Conservation (phyloP, 345 rosid genomes). For the Streptanthus diversifolius region DNA sequence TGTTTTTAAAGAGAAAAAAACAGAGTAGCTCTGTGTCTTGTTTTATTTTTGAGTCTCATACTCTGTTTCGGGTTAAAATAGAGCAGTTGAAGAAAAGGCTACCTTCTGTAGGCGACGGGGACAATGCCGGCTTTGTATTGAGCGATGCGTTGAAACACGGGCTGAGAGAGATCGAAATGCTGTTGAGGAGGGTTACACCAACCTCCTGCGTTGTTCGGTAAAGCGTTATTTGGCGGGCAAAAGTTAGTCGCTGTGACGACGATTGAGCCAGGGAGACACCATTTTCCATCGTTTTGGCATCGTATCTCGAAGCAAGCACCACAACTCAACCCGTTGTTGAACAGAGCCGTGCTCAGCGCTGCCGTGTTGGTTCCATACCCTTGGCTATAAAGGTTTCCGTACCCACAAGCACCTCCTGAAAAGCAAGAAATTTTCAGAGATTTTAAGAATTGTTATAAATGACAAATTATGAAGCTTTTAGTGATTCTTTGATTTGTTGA, state of each 20-base stretch:
- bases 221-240: slow-evolving; percentile 77
- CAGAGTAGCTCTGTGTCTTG: slow-evolving; percentile 12
- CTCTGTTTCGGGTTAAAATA: neutral
- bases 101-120: slow-evolving; percentile 71
- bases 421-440: neutral
- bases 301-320: slow-evolving; percentile 77
- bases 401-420: slow-evolving; percentile 82
- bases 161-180: slow-evolving; percentile 79
- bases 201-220: slow-evolving; percentile 73
- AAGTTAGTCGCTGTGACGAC: slow-evolving; percentile 76
- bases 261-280: slow-evolving; percentile 76
- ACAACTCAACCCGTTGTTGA: slow-evolving; percentile 69
- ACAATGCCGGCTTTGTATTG: slow-evolving; percentile 77
- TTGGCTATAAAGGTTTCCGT: slow-evolving; percentile 75
- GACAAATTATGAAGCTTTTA: slow-evolving; percentile 16
- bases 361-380: slow-evolving; percentile 83
- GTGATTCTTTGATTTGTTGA: slow-evolving; percentile 1
- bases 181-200: slow-evolving; percentile 89
- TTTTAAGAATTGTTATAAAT: neutral
- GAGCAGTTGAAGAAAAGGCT: neutral
- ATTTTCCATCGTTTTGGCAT: slow-evolving; percentile 52
- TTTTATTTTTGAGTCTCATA: neutral
- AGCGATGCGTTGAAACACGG: slow-evolving; percentile 79
- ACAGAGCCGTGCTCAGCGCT: slow-evolving; percentile 73
- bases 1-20: neutral